Evolutionary conservation across 371 early-diverging fungal species (phyloP).

Genomic region (Haplosporangium sp.): DNA sequence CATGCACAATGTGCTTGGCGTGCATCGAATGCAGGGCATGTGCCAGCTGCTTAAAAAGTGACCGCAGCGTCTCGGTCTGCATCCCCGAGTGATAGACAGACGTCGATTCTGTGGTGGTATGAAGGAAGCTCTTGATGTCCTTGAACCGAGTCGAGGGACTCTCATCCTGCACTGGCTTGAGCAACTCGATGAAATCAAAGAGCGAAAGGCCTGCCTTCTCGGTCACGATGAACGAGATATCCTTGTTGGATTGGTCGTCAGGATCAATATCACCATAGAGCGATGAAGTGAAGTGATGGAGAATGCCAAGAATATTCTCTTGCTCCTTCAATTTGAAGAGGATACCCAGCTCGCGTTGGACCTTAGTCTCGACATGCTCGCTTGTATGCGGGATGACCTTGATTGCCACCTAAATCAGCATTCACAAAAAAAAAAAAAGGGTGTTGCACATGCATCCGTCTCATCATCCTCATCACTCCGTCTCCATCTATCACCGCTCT

Average conservation of each 20-base stretch:
- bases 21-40: constrained; percentile 42
- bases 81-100: constrained; percentile 28
- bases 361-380: constrained; percentile 32
- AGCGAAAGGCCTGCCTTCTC: constrained; percentile 41
- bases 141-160: constrained; percentile 32
- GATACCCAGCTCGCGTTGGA: constrained; percentile 42
- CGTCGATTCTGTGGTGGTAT: constrained; percentile 2
- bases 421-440: neutral
- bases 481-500: neutral
- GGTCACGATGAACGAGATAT: constrained; percentile 48
- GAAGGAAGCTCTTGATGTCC: constrained; percentile 25
- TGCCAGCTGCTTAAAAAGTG: constrained; percentile 42
- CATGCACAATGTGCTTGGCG: constrained; percentile 42
- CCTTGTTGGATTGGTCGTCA: constrained; percentile 40
- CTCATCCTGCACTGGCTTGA: constrained; percentile 29
- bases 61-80: constrained; percentile 24
- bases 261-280: constrained; percentile 35
- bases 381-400: constrained; percentile 47
- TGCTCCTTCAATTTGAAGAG: constrained; percentile 39
- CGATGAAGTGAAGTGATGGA: constrained; percentile 43
- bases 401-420: constrained; percentile 37
- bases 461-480: neutral
- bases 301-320: constrained; percentile 40
- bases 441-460: constrained; percentile 2
- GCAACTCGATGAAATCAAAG: constrained; percentile 50